These are phyloP conservation scores for Mucor circinelloides DNA, from an alignment of 371 early-diverging fungal species.

Conservation along the genomic window DNA sequence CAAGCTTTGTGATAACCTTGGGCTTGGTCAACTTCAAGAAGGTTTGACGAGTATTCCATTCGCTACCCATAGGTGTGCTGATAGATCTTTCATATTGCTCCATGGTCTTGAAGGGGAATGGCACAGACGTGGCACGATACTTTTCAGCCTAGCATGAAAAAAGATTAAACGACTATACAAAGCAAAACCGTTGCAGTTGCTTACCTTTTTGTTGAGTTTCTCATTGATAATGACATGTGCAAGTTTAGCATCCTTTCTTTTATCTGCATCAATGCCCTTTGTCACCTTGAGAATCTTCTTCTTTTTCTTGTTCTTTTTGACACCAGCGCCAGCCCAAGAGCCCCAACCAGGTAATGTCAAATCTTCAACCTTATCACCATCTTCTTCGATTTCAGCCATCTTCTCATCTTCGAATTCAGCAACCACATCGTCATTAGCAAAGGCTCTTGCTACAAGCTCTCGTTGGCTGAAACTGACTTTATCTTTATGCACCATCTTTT, in stretches of 20 bases:
- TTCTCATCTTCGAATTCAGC: conserved; percentile 92
- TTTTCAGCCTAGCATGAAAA: conserved; percentile 58
- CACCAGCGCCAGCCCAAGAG: conserved; percentile 82
- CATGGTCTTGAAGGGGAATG: conserved; percentile 82
- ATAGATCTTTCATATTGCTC: conserved; percentile 90
- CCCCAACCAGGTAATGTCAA: conserved; percentile 96
- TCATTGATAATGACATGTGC: conserved; percentile 93
- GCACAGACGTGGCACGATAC: conserved; percentile 73
- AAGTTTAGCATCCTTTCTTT: conserved; percentile 82
- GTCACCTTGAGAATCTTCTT: conserved; percentile 63
- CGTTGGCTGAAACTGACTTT: conserved; percentile 72
- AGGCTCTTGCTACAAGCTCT: conserved; percentile 91
- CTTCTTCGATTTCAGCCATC: conserved; percentile 63
- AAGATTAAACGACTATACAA: not conserved
- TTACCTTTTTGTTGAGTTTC: conserved; percentile 76
- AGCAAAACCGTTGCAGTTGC: not conserved
- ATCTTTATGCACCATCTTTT: conserved; percentile 51
- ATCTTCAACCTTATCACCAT: conserved; percentile 79
- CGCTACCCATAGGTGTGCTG: conserved; percentile 87
- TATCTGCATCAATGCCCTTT: conserved; percentile 67
- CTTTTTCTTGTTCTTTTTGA: conserved; percentile 64
- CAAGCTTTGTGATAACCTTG: conserved; percentile 80
- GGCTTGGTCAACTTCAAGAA: conserved; percentile 81
- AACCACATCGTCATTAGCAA: conserved; percentile 90
- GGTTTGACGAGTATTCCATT: conserved; percentile 89